Base-by-base conservation (phyloP, 768 basidiomycete genomes). In the Dentipellis sp. region DNA sequence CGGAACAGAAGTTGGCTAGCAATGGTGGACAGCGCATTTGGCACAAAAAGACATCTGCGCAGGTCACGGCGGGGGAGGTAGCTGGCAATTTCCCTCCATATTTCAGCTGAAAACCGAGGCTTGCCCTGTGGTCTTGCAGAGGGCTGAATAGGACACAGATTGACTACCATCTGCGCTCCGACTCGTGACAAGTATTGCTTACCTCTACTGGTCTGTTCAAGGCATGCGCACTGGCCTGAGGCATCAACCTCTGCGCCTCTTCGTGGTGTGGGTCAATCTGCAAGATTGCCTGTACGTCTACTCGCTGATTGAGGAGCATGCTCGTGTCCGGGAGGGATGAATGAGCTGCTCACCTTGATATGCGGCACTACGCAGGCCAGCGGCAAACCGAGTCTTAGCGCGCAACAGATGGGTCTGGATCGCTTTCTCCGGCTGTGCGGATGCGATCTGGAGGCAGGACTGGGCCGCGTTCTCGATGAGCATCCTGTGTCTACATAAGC, bases 391-490 rank as follows among this genome's bases (percentile, higher is more conserved):
- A 57, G 78, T 76, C 70, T 80, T 80, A n/a, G 83, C 86, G 21
- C 86, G 78, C 50, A 88, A 66, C 45, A 88, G 74, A 58, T 82
- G 78, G 52, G 84, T 84, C 64, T 77, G 80, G 19, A 81, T 79
- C 9, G 78, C 68, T 52, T 75, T 79, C 63, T 75, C 72, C 10
- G 78, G 67, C 40, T 77, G 72, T 45, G 81, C 70, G 10, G 78
- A 77, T 16, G 76, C 72, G 51, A 46, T 38, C 53, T 53, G 53
- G 53, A 53, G 34, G 53, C 53, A 53, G 16, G 53, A 46, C 67
- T 86, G 83, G 57, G 86, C 82, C 49, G 83, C 84, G 66, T 86
- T 88, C 72, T 88, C 86, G 70, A 86, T 79, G 63, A 81, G 73
- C 10, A 77, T 77, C 69, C 80, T 79, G 67, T 77, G 81, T 51